Evolutionary conservation across 257 asterid genomes (phyloP).

Genomic region (Solanum chiquidenum): DNA sequence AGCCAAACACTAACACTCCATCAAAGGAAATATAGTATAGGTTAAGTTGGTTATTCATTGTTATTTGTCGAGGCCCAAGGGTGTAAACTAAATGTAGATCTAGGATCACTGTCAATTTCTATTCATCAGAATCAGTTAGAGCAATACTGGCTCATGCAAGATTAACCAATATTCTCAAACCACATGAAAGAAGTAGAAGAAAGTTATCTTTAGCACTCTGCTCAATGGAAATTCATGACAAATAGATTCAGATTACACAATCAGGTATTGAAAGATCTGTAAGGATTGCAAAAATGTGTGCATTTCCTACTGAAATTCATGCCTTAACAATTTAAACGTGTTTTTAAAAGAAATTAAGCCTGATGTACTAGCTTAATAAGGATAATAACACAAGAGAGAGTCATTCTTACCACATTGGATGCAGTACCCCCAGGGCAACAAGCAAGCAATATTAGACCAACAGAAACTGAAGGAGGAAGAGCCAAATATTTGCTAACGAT

Average conservation of each 20-base stretch:
- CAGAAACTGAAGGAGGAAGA: slow-evolving; percentile 67
- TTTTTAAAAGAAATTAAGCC: not conserved
- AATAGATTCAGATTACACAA: not conserved
- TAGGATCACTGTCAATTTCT: not conserved
- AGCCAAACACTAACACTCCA: not conserved
- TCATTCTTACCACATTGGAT: slow-evolving; percentile 75
- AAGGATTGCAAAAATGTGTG: not conserved
- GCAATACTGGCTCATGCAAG: not conserved
- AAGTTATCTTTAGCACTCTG: not conserved
- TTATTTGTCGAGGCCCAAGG: not conserved
- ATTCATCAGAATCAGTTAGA: not conserved
- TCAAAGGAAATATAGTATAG: not conserved
- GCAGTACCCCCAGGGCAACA: slow-evolving; percentile 98
- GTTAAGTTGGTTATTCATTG: not conserved
- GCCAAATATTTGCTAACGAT: slow-evolving; percentile 58
- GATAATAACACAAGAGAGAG: not conserved
- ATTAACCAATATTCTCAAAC: not conserved
- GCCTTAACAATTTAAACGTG: not conserved
- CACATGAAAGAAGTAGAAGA: not conserved
- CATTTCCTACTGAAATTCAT: not conserved
- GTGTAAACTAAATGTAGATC: not conserved
- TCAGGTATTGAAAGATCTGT: not conserved
- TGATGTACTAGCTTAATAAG: not conserved
- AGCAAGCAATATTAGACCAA: slow-evolving; percentile 71
- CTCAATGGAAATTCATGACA: not conserved